These are phyloP conservation scores for Prunus mongolica DNA, from an alignment of 306 rosid genomes.

Conservation along the genomic window DNA sequence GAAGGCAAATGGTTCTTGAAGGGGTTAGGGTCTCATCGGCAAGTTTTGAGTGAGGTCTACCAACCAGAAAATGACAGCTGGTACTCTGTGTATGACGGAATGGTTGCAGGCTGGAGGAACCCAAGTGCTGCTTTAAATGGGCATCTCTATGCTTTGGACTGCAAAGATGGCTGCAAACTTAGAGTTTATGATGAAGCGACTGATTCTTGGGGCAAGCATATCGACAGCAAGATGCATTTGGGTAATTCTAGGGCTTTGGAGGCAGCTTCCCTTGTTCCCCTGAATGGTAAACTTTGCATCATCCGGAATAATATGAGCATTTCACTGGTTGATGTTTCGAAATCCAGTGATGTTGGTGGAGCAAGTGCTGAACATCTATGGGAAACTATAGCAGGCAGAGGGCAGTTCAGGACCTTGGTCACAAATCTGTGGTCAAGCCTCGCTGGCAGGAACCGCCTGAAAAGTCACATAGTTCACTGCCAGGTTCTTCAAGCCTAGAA, in stretches of 20 bases:
- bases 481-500: slow-evolving; percentile 76
- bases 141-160: slow-evolving; percentile 70
- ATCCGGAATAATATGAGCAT: slow-evolving; percentile 77
- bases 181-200: slow-evolving; percentile 54
- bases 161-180: slow-evolving; percentile 81
- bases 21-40: slow-evolving; percentile 79
- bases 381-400: slow-evolving; percentile 76
- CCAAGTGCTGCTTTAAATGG: slow-evolving; percentile 71
- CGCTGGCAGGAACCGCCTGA: slow-evolving; percentile 76
- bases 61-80: slow-evolving; percentile 68
- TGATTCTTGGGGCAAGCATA: slow-evolving; percentile 69
- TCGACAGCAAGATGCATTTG: slow-evolving; percentile 68
- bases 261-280: slow-evolving; percentile 74
- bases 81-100: slow-evolving; percentile 67
- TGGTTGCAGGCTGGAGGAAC: slow-evolving; percentile 87
- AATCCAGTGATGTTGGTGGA: slow-evolving; percentile 41
- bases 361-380: slow-evolving; percentile 61
- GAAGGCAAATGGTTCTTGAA: slow-evolving; percentile 83
- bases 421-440: slow-evolving; percentile 79
- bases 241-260: slow-evolving; percentile 67
- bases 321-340: slow-evolving; percentile 67
- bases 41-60: slow-evolving; percentile 78
- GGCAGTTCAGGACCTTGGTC: slow-evolving; percentile 75
- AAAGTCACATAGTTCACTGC: slow-evolving; percentile 86
- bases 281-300: slow-evolving; percentile 69